Percentiles rank a stretch among this genome's conserved stretches.
Evolutionary conservation across 75 land plant species (phyloP).

Genomic region (Gnetum montanum): DNA sequence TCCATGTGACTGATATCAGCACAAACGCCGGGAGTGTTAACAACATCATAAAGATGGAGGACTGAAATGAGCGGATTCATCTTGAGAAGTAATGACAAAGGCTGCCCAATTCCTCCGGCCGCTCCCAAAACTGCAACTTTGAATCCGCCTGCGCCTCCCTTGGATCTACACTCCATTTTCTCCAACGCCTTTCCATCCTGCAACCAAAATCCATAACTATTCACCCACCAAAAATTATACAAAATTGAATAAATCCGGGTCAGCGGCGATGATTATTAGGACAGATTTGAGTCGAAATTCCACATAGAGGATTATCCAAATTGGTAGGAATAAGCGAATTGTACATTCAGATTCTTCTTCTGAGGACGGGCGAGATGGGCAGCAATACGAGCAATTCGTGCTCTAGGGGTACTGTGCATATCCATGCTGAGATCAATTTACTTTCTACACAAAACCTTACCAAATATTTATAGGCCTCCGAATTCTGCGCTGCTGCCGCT

Average conservation of each 20-base stretch:
- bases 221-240: too few species aligned
- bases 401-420: neutral
- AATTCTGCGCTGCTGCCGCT: too few species aligned
- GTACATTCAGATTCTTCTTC: neutral
- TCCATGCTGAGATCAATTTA: too few species aligned
- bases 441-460: too few species aligned
- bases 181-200: slow-evolving; percentile 22
- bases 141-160: slow-evolving; percentile 58
- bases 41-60: slow-evolving; percentile 96
- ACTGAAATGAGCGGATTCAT: slow-evolving; percentile 87
- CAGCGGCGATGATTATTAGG: neutral
- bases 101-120: slow-evolving; percentile 95
- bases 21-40: slow-evolving; percentile 86
- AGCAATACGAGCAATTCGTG: slow-evolving; percentile 25
- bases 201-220: neutral
- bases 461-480: too few species aligned
- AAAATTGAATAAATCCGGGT: neutral
- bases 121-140: slow-evolving; percentile 68
- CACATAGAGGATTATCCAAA: neutral
- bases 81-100: slow-evolving; percentile 80
- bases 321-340: neutral
- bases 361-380: slow-evolving; percentile 35
- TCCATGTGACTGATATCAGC: slow-evolving; percentile 96
- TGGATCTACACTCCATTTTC: slow-evolving; percentile 36
- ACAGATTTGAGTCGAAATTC: neutral